These are phyloP conservation scores for Botrytis pseudocinerea DNA, from an alignment of 2,329 filamentous ascomycete species.

Conservation along the genomic window DNA sequence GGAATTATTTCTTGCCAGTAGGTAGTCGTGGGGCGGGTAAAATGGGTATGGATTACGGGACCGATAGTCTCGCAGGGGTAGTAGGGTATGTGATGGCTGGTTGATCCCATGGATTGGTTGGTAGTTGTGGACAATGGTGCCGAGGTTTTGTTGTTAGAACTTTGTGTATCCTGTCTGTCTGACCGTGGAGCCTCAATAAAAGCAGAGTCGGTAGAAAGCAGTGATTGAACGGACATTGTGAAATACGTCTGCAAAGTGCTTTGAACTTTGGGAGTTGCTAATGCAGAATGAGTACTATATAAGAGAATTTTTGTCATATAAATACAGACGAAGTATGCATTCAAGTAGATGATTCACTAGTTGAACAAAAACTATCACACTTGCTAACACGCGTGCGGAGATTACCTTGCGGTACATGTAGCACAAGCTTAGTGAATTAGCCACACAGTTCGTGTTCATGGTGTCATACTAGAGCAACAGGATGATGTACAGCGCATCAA, in stretches of 20 bases:
- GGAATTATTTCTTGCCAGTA: conserved; percentile 18
- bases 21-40: conserved; percentile 5
- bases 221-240: neutral
- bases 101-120: neutral
- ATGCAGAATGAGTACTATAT: neutral
- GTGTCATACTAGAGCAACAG: neutral
- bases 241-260: neutral
- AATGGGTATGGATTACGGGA: neutral
- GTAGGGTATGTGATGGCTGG: neutral
- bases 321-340: neutral
- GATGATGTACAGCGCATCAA: neutral
- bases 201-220: neutral
- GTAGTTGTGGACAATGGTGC: too few relatives aligned
- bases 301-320: too few relatives aligned
- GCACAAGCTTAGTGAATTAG: neutral
- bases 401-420: neutral
- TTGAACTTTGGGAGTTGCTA: neutral
- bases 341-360: neutral
- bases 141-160: neutral
- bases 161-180: neutral
- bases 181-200: too few relatives aligned
- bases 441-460: neutral
- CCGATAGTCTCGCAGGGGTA: neutral
- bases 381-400: neutral
- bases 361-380: neutral